Conservation (phyloP, 768 basidiomycete species). For the Tricholomella constricta region DNA sequence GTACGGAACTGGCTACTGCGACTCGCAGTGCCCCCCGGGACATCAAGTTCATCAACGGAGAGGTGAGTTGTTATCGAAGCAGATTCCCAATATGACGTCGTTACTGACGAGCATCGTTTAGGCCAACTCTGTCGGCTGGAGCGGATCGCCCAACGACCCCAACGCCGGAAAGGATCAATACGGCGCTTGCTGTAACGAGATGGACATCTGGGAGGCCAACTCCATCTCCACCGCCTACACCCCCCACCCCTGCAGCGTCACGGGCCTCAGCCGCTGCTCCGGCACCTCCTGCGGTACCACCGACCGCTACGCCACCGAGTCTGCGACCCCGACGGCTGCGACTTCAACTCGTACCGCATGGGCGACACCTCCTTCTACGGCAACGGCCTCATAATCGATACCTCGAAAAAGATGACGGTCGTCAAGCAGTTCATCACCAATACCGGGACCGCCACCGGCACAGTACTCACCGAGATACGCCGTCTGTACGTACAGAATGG, state of each 20-base stretch:
- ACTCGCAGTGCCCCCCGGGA: conserved; percentile 61
- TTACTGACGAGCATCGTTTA: conserved; percentile 18
- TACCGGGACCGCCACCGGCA: conserved; percentile 45
- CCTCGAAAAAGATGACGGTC: conserved; percentile 51
- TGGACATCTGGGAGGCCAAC: conserved; percentile 66
- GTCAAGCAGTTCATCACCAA: no score
- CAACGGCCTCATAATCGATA: conserved; percentile 50
- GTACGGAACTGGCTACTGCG: no score
- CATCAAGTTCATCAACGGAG: conserved; percentile 61
- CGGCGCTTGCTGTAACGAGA: conserved; percentile 58
- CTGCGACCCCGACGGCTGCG: conserved; percentile 60
- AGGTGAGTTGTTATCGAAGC: conserved; percentile 37
- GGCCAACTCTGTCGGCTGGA: conserved; percentile 52
- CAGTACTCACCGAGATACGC: conserved; percentile 54
- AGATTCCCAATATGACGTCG: not conserved
- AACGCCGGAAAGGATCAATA: conserved; percentile 48
- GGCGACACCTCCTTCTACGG: no score
- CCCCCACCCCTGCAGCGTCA: conserved; percentile 49
- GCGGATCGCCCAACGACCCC: conserved; percentile 32
- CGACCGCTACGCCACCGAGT: conserved; percentile 43
- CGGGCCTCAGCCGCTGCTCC: conserved; percentile 43
- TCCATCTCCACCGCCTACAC: conserved; percentile 51
- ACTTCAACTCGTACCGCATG: no score
- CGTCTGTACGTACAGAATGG: conserved; percentile 58
- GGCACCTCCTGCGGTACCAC: conserved; percentile 41